A percentile compares a stretch with the other conserved stretches of the same genome.
phyloP scores from a whole-genome alignment of 192 early-diverging fungal genomes.

The Coemansia sp. region DNA sequence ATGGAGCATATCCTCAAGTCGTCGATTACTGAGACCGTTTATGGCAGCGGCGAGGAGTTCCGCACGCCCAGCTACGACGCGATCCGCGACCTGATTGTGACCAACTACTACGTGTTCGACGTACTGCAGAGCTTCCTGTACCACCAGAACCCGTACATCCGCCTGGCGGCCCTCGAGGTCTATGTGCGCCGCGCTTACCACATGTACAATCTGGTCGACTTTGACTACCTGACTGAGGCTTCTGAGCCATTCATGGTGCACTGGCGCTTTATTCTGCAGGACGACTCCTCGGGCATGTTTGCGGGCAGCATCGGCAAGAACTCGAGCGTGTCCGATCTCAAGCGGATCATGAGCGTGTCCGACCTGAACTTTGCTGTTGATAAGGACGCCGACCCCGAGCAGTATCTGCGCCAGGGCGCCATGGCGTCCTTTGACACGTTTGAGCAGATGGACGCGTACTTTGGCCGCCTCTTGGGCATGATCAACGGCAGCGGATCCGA shows the following conservation, averaged over 20 bases:
- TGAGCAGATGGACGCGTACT: constrained; percentile 65
- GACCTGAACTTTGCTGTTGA: constrained; percentile 78
- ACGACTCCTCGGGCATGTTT: constrained; percentile 55
- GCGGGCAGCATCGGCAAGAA: constrained; percentile 28
- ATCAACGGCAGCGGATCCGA: constrained; percentile 55
- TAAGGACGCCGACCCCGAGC: constrained; percentile 59
- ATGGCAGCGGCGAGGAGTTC: constrained; percentile 67
- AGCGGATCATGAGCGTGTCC: constrained; percentile 73
- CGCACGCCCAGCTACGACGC: constrained; percentile 75
- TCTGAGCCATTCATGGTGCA: constrained; percentile 64
- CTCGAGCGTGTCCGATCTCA: constrained; percentile 49
- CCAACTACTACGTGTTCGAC: constrained; percentile 94
- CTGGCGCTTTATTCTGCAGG: constrained; percentile 74
- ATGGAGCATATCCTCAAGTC: constrained; percentile 81
- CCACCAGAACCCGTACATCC: constrained; percentile 71
- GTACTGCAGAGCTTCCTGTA: constrained; percentile 93
- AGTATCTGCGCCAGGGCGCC: constrained; percentile 79
- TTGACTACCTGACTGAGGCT: constrained; percentile 68
- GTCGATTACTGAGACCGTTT: constrained; percentile 72
- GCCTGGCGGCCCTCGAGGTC: constrained; percentile 88
- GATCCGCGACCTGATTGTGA: constrained; percentile 81
- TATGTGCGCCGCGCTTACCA: constrained; percentile 97
- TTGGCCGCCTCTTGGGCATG: constrained; percentile 59
- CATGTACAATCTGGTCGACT: constrained; percentile 87
- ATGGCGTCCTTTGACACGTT: constrained; percentile 74